phyloP scores from a whole-genome alignment of 1,139 yeast genomes.

The Scheffersomyces illinoinensis region DNA sequence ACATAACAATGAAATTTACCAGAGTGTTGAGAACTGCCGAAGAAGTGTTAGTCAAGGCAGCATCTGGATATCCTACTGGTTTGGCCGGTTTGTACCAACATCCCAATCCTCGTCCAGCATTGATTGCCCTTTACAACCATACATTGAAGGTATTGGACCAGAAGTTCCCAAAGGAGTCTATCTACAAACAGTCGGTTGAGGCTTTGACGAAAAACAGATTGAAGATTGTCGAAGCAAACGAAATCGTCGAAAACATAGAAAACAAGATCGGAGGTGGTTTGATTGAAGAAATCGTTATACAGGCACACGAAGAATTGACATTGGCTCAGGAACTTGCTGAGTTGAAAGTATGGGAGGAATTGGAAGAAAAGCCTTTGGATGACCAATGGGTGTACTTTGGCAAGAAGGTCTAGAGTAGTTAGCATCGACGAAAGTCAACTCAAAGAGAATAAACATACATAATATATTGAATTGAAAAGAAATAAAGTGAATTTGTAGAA shows the following conservation, averaged over 20 bases:
- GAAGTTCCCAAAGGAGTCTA: conserved; percentile 68
- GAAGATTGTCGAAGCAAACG: conserved; percentile 62
- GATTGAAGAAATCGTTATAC: conserved; percentile 79
- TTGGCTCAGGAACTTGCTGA: conserved; percentile 69
- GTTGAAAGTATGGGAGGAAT: conserved; percentile 67
- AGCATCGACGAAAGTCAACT: not conserved
- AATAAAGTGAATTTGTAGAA: not conserved
- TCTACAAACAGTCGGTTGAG: conserved; percentile 77
- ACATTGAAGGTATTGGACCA: conserved; percentile 60
- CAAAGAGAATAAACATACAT: not conserved
- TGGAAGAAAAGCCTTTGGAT: conserved; percentile 68
- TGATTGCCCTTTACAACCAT: conserved; percentile 67
- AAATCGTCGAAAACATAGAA: conserved; percentile 69
- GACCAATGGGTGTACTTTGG: conserved; percentile 76
- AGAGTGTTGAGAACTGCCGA: conserved; percentile 51
- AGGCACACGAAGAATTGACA: conserved; percentile 79
- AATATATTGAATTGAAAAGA: not conserved
- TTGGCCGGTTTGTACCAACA: conserved; percentile 76
- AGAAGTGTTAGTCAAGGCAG: conserved; percentile 66
- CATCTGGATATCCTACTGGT: conserved; percentile 76
- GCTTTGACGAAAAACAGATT: conserved; percentile 71
- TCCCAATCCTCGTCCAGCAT: conserved; percentile 83
- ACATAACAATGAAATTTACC: conserved; percentile 39
- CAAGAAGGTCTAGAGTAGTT: conserved; percentile 42
- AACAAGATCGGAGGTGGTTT: conserved; percentile 77